phyloP scores from a whole-genome alignment of 257 asterid species.

The Solanum sitiens region DNA sequence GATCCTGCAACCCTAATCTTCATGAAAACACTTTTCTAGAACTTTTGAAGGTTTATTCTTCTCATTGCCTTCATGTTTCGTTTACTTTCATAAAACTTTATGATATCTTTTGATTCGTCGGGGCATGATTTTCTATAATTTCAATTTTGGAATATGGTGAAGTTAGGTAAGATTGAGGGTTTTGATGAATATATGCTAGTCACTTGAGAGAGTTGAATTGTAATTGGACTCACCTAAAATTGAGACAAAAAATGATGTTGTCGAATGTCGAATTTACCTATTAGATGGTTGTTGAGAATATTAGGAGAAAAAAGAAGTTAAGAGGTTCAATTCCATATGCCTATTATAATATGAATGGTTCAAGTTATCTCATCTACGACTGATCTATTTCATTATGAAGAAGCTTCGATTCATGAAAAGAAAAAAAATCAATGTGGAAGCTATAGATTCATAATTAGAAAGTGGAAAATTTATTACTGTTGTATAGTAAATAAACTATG shows the following conservation, averaged over 20 bases:
- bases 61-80: background rate
- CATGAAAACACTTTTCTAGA: conserved; percentile 7
- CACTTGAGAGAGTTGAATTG: background rate
- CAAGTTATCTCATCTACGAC: background rate
- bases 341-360: background rate
- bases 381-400: background rate
- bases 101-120: background rate
- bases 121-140: too few relatives aligned
- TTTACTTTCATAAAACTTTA: background rate
- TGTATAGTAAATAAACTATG: background rate
- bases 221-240: background rate
- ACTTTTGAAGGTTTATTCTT: conserved; percentile 8
- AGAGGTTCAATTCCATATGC: too few relatives aligned
- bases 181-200: background rate
- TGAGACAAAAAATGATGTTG: background rate
- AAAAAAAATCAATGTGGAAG: too few relatives aligned
- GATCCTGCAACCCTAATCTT: conserved; percentile 2
- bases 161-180: background rate
- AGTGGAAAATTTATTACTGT: background rate
- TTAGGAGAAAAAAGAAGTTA: background rate
- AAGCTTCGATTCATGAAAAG: too few relatives aligned
- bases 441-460: too few relatives aligned
- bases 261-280: background rate
- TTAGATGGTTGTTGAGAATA: background rate
- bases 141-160: background rate